Percentiles rank a stretch among this genome's conserved stretches.
These are phyloP conservation scores for Mortierella sp. DNA, from an alignment of 371 early-diverging fungal genomes.

Conservation along the genomic window DNA sequence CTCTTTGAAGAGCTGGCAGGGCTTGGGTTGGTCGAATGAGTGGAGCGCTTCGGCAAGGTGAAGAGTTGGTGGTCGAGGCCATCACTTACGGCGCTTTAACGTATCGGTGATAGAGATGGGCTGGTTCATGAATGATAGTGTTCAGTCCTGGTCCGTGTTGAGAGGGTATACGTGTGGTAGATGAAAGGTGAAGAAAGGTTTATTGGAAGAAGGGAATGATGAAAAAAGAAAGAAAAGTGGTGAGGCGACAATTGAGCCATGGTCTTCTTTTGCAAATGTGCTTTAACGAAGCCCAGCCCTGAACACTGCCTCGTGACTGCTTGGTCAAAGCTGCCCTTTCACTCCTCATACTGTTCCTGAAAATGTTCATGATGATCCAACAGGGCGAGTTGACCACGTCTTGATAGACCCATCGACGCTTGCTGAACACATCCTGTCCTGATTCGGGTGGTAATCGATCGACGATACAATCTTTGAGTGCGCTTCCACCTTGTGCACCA, in stretches of 20 bases:
- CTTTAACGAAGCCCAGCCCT: not conserved
- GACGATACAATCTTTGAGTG: conserved; percentile 69
- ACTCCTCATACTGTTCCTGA: not conserved
- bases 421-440: conserved; percentile 63
- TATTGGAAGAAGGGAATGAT: not conserved
- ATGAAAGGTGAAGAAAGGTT: not conserved
- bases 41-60: not conserved
- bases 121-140: conserved; percentile 39
- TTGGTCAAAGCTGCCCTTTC: not conserved
- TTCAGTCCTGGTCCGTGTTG: not conserved
- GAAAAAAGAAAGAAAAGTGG: not conserved
- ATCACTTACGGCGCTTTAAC: conserved; percentile 57
- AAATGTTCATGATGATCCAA: conserved; percentile 3
- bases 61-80: not conserved
- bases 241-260: not conserved
- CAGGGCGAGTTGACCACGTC: conserved; percentile 42
- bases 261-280: not conserved
- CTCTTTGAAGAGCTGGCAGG: not conserved
- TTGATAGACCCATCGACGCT: conserved; percentile 68
- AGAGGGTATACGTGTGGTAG: not conserved
- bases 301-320: not conserved
- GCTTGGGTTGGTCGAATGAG: not conserved
- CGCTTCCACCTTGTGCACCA: conserved; percentile 61
- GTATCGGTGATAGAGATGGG: conserved; percentile 59
- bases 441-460: conserved; percentile 69